A percentile compares a stretch with the other conserved stretches of the same genome.
Conservation (phyloP, 495 filamentous ascomycete genomes). For the Pyrenopolyporus hunteri region DNA sequence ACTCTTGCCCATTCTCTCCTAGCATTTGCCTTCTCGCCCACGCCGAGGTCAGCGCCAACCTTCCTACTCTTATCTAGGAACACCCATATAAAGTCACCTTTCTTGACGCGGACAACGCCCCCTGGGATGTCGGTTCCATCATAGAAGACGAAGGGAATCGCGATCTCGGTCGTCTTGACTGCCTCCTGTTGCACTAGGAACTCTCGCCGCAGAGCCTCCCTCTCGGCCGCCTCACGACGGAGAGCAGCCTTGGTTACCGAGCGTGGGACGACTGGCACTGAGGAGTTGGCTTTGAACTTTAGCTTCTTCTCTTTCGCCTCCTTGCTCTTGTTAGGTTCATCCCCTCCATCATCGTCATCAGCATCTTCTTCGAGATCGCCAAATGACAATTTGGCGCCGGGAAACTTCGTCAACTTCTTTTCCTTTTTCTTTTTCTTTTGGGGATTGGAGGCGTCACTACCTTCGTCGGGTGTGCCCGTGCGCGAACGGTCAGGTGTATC, state of each 20-base stretch:
- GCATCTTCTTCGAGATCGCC: slow-evolving; percentile 43
- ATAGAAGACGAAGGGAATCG: slow-evolving; percentile 96
- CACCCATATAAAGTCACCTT: slow-evolving; percentile 88
- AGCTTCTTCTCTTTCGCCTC: slow-evolving; percentile 64
- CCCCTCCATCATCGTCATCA: slow-evolving; percentile 1
- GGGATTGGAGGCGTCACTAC: slow-evolving; percentile 41
- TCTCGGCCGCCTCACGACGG: slow-evolving; percentile 77
- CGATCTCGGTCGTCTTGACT: slow-evolving; percentile 87
- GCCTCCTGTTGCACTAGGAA: slow-evolving; percentile 83
- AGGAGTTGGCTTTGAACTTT: slow-evolving; percentile 65
- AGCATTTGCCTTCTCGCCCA: slow-evolving; percentile 68
- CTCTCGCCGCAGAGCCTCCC: slow-evolving; percentile 83
- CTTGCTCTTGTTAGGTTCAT: slow-evolving; percentile 71
- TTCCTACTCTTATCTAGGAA: slow-evolving; percentile 91
- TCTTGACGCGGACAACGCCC: slow-evolving; percentile 82
- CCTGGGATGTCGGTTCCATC: slow-evolving; percentile 96
- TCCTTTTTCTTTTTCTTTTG: slow-evolving; percentile 49
- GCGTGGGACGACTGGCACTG: slow-evolving; percentile 72
- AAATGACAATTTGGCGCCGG: slow-evolving; percentile 50
- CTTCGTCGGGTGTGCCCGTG: slow-evolving; percentile 48
- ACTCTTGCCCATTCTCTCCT: slow-evolving; percentile 90
- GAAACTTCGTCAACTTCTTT: slow-evolving; percentile 24
- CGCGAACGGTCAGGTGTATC: slow-evolving; percentile 49
- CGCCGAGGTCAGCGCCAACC: slow-evolving; percentile 81
- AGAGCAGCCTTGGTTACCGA: slow-evolving; percentile 85